Evolutionary conservation across 768 basidiomycete genomes (phyloP), one percentile per base, ranked within the genome.

Genomic region (Leccinum uliginosum): DNA sequence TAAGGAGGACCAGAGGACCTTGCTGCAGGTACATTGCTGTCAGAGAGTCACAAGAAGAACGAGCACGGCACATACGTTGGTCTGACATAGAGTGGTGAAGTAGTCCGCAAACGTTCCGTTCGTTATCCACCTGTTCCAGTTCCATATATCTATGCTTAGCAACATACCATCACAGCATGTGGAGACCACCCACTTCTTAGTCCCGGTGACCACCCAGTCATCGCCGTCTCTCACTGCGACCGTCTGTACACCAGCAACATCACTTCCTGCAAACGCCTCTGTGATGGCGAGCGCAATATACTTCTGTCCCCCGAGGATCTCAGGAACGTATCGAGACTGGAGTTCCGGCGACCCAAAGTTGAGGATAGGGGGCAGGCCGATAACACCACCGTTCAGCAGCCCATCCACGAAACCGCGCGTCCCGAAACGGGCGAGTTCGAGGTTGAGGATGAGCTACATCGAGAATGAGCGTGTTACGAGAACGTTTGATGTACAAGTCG

Each of bases 261-360:
- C 91, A 62, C 88, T 90, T 17, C 91, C 91, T 3, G 93, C 95
- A 62, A 95, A 96, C 0, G 95, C 92, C 73, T 98, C 96, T 47
- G 86, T 88, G 65, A 98, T 92, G 9, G 96, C 96, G 32, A 98
- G 77, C 8, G 86, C 88, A 60, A 97, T 87, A 63, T 84, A 91
- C 72, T 93, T 92, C 72, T 86, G 89, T 9, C 89, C 91, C 3
- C 78, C 73, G 14, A 90, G 76, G 10, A 92, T 81, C 32, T 89
- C 87, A 1, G 88, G 83, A 15, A 95, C 79, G 51, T 95, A 80
- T 64, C 82, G 78, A 8, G 79, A 76, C 65, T 85, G 80, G 9
- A 96, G 73, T 60, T 88, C 87, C 2, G 85, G 82, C 3, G 86
- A 83, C 23, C 87, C 94, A 64, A 85, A 98, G 69, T 98, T 98